Base-by-base conservation (phyloP, 2,329 filamentous ascomycete genomes). In the Exophiala spinifera region DNA sequence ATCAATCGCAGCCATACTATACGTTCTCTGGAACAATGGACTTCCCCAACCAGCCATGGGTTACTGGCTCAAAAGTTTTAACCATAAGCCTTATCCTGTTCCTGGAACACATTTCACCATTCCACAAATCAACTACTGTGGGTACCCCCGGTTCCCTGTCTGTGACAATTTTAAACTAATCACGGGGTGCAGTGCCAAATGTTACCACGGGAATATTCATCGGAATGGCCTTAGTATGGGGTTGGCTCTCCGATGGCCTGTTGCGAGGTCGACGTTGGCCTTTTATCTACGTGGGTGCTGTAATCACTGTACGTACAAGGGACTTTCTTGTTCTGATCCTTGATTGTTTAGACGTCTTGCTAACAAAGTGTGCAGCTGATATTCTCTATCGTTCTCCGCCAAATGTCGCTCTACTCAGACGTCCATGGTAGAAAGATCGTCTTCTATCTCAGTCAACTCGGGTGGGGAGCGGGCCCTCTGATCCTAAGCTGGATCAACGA, bases 1-100 rank as follows among this genome's bases (percentile, higher is more conserved):
- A 31, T 10, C 3, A 31, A 2, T 8, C 11, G 2, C 10, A 31
- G 28, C 28, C 28, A 31, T 31, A 10, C 7, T 31, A 31, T 31
- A 31, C 10, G 28, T 31, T 10, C 7, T 31, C 10, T 31, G 28
- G 28, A 31, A 31, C 7, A 31, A 31, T 31, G 70, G 67, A 15
- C 15, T 20, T 2, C 53, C 62, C 1, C 71, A 74, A 46, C 39
- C 60, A 0, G 71, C 66, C 5, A 74, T 74, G 70, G 72, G 71
- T 1, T 74, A 72, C 57, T 75, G 72, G 70, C 61, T 75, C 34
- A 74, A 74, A 54, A 71, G 68, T 51, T 74, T 74, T 59, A 69
- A 72, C 31, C 56, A 61, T 4, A 63, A 63, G 2, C 67, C 69
- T 8, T 42, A 66, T 28, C 71, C 72, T 3, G 65, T 74, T 1